A percentile compares a stretch with the other conserved stretches of the same genome.
phyloP scores from a whole-genome alignment of 2,329 filamentous ascomycete genomes.

The Colletotrichum orbiculare region DNA sequence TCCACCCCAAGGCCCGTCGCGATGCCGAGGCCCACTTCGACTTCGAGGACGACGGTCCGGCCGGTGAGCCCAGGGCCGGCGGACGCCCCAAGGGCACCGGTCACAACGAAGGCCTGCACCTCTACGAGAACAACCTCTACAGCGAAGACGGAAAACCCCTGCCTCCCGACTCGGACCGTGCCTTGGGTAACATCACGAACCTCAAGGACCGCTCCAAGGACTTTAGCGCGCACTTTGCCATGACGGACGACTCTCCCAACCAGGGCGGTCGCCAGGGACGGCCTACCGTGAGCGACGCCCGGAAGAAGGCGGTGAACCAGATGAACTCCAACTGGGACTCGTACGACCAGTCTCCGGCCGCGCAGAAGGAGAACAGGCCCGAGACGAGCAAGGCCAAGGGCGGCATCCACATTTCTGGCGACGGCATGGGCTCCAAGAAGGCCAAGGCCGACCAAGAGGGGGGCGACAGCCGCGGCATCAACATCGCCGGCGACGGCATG shows the following conservation, averaged over 20 bases:
- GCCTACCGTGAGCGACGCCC: constrained; percentile 64
- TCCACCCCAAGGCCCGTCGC: constrained; percentile 74
- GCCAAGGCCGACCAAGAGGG: constrained; percentile 45
- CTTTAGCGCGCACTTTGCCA: constrained; percentile 81
- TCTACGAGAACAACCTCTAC: constrained; percentile 84
- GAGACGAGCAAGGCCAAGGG: constrained; percentile 36
- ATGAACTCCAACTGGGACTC: constrained; percentile 74
- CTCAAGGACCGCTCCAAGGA: constrained; percentile 78
- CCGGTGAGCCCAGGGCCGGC: constrained; percentile 58
- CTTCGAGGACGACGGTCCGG: constrained; percentile 78
- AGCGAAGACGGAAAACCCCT: constrained; percentile 62
- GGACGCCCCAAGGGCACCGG: constrained; percentile 63
- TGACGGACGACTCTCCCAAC: constrained; percentile 75
- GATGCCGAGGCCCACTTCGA: constrained; percentile 88
- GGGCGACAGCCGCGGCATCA: constrained; percentile 47
- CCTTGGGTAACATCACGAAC: constrained; percentile 77
- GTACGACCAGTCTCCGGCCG: constrained; percentile 64
- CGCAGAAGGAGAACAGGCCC: constrained; percentile 64
- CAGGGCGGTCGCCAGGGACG: constrained; percentile 51
- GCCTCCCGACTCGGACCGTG: constrained; percentile 49
- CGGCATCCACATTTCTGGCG: constrained; percentile 62
- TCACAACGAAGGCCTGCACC: constrained; percentile 74
- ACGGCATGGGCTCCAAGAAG: constrained; percentile 74
- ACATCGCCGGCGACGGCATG: constrained; percentile 73
- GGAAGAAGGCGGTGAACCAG: constrained; percentile 77